phyloP scores from a whole-genome alignment of 1,139 yeast genomes.

The Blastobotrys illinoisensis region DNA sequence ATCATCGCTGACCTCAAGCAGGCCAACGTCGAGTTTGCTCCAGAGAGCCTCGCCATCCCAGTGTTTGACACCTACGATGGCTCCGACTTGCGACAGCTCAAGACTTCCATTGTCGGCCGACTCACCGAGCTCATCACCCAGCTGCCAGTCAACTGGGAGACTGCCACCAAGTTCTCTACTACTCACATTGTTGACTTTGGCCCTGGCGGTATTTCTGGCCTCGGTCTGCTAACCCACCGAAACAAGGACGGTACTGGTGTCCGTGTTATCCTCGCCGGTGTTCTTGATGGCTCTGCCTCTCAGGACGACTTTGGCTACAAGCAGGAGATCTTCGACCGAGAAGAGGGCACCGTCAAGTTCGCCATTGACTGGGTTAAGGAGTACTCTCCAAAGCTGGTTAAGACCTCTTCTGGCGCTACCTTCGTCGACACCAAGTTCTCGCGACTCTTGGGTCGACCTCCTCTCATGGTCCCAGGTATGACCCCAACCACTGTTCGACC shows the following conservation, averaged over 20 bases:
- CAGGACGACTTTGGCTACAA: constrained; percentile 90
- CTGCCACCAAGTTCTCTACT: constrained; percentile 70
- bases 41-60: constrained; percentile 63
- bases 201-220: constrained; percentile 97
- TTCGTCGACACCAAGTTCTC: constrained; percentile 93
- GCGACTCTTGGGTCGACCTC: constrained; percentile 88
- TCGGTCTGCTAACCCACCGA: constrained; percentile 92
- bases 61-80: constrained; percentile 91
- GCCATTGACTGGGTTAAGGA: constrained; percentile 91
- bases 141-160: constrained; percentile 92
- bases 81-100: constrained; percentile 56
- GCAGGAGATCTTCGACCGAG: constrained; percentile 83
- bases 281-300: constrained; percentile 60
- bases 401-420: constrained; percentile 53
- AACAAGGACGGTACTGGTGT: constrained; percentile 99
- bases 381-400: constrained; percentile 78
- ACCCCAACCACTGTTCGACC: constrained; percentile 97
- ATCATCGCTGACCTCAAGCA: constrained; percentile 61
- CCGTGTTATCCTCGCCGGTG: constrained; percentile 89
- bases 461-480: constrained; percentile 98
- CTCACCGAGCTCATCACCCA: constrained; percentile 77
- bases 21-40: constrained; percentile 52
- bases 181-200: constrained; percentile 95
- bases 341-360: constrained; percentile 59
- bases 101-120: constrained; percentile 52